Evolutionary conservation across 78 protist genomes (phyloP).

Genomic region (Pigoraptor vietnamica): DNA sequence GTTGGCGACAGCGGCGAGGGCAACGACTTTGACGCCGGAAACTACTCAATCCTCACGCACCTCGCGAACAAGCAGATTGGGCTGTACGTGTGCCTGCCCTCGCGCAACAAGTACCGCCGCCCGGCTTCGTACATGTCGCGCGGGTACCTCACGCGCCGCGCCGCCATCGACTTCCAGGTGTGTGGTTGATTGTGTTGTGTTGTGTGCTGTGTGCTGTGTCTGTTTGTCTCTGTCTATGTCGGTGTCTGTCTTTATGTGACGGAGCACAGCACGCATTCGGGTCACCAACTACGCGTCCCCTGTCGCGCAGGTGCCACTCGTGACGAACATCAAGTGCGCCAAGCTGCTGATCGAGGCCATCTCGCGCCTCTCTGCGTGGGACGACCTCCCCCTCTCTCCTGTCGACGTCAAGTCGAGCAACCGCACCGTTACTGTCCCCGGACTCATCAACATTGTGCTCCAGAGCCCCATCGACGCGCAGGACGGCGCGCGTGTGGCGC

Average conservation of each 20-base stretch:
- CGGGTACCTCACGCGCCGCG: conserved; percentile 80
- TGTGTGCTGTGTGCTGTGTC: not conserved
- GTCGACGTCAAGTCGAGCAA: conserved; percentile 32
- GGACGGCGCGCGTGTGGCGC: conserved; percentile 42
- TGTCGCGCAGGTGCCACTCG: conserved; percentile 55
- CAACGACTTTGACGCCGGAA: not conserved
- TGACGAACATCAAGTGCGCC: conserved; percentile 88
- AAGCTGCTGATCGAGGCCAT: conserved; percentile 68
- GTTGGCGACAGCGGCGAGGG: not conserved
- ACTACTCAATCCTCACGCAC: conserved; percentile 6
- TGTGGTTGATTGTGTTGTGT: not conserved
- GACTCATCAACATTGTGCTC: conserved; percentile 34
- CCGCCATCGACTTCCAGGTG: conserved; percentile 74
- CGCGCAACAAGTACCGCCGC: conserved; percentile 65
- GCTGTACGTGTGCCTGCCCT: conserved; percentile 77
- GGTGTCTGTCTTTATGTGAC: not conserved
- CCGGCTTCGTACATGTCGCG: conserved; percentile 68
- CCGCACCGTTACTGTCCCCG: conserved; percentile 45
- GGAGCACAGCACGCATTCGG: no score
- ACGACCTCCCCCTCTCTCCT: not conserved
- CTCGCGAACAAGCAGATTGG: conserved; percentile 43
- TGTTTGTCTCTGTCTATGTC: not conserved
- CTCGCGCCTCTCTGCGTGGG: not conserved
- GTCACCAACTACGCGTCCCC: no score
- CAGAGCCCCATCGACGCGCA: not conserved